Conservation (phyloP, 108 stramenopile genomes). For the Skeletonema grethae region DNA sequence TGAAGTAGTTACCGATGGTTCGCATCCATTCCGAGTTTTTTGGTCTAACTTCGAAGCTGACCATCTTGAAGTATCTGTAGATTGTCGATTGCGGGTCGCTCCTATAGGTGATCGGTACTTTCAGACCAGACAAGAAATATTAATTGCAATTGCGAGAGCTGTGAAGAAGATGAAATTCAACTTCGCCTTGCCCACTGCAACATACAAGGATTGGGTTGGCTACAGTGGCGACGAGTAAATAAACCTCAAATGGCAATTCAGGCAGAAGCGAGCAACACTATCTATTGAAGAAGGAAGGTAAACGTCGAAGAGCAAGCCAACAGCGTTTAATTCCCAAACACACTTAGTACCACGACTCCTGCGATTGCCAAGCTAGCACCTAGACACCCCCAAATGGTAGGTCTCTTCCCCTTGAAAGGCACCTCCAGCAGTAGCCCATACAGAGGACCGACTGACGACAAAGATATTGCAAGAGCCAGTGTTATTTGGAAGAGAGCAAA, state of each 20-base stretch:
- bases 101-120: constrained; percentile 54
- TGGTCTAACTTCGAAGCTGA: constrained; percentile 52
- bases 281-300: not conserved
- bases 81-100: constrained; percentile 49
- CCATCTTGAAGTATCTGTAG: constrained; percentile 55
- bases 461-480: constrained; percentile 71
- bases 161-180: constrained; percentile 46
- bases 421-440: constrained; percentile 70
- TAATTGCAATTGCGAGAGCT: constrained; percentile 60
- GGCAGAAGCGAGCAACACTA: not conserved
- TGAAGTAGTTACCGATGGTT: constrained; percentile 61
- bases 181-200: constrained; percentile 28
- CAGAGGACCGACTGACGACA: constrained; percentile 77
- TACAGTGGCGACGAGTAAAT: not conserved
- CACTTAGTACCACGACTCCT: constrained; percentile 66
- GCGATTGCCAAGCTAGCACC: constrained; percentile 64
- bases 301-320: not conserved
- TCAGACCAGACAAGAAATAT: constrained; percentile 51
- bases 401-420: constrained; percentile 50
- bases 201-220: not conserved
- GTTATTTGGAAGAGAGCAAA: constrained; percentile 88
- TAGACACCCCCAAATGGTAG: constrained; percentile 39
- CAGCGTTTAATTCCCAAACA: constrained; percentile 33
- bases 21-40: constrained; percentile 57
- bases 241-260: not conserved